Evolutionary conservation across 805 yeast species (phyloP), one percentile per base, ranked within the genome.

Genomic region (Wickerhamomyces hampshirensis): DNA sequence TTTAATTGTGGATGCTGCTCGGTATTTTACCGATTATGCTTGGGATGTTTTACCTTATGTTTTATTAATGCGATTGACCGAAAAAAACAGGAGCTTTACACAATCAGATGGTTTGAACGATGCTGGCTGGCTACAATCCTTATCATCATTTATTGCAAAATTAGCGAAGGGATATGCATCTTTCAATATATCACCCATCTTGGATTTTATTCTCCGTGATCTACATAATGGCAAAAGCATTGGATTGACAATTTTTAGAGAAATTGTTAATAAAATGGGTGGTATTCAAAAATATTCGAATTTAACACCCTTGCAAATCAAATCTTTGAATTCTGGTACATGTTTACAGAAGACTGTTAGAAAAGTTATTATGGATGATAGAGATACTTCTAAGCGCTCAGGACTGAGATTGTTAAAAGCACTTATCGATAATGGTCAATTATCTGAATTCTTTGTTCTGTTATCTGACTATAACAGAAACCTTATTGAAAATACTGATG

Each of bases 21-120:
- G 77, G 28, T 81, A 75, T 51, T 86, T 87, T 55, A 81, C 80
- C 34, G 71, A 63, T 5, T 80, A 82, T 50, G 87, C 88, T 0
- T 87, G 95, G 88, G 98, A 91, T 56, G 84, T 78, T 3, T 59
- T 91, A 21, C 80, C 89, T 5, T 78, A 76, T 50, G 87, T 83
- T 1, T 59, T 89, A 4, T 63, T 89, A 51, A 71, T 76, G 51
- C 74, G 93, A 46, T 65, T 91, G 16, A 76, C 89, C 1, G 58
- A 77, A 0, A 81, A 80, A n/a, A 21, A 21, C 11, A 68, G 95
- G 56, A 60, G 73, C 1, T 70, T 80, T 16, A 64, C 80, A 23
- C 95, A 86, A 57, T 66, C 59, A 2, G 89, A 88, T 60, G 97
- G 97, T 7, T 62, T 91, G 38, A 77, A 78, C 48, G 89, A 84